Conservation (phyloP, 1,284 basidiomycete genomes). For the Boletellus deceptivus region DNA sequence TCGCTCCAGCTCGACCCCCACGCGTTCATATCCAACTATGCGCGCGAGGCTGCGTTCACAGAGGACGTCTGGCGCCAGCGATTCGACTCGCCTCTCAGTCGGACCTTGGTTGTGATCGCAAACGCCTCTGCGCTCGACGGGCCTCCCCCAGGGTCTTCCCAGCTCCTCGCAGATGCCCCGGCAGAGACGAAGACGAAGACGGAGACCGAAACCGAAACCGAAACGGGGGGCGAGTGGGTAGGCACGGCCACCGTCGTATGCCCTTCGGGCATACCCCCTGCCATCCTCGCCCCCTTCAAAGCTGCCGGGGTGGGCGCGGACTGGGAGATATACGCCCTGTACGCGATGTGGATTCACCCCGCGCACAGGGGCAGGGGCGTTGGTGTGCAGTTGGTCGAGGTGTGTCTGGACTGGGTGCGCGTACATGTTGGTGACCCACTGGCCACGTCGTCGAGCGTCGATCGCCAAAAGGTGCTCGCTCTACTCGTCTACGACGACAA, state of each 20-base stretch:
- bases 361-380: slow-evolving; percentile 34
- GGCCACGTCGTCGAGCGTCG: no score
- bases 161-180: no score
- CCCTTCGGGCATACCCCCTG: slow-evolving; percentile 25
- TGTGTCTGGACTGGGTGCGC: slow-evolving; percentile 26
- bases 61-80: slow-evolving; percentile 34
- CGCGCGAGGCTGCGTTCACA: slow-evolving; percentile 31
- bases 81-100: slow-evolving; percentile 26
- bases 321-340: slow-evolving; percentile 29
- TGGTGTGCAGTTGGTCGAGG: slow-evolving; percentile 21
- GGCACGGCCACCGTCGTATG: slow-evolving; percentile 32
- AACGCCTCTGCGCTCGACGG: no score
- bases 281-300: slow-evolving; percentile 10
- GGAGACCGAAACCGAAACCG: no score
- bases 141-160: no score
- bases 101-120: slow-evolving; percentile 23
- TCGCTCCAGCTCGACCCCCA: slow-evolving; percentile 36
- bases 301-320: slow-evolving; percentile 14
- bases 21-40: slow-evolving; percentile 36
- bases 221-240: slow-evolving; percentile 26
- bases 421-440: slow-evolving; percentile 14
- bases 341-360: slow-evolving; percentile 38
- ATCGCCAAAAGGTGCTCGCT: slow-evolving; percentile 15
- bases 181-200: no score
- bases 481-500: slow-evolving; percentile 19